A percentile compares a stretch with the other conserved stretches of the same genome.
Conservation (phyloP, 305 asterid genomes). For the Stenogyne calaminthoides region DNA sequence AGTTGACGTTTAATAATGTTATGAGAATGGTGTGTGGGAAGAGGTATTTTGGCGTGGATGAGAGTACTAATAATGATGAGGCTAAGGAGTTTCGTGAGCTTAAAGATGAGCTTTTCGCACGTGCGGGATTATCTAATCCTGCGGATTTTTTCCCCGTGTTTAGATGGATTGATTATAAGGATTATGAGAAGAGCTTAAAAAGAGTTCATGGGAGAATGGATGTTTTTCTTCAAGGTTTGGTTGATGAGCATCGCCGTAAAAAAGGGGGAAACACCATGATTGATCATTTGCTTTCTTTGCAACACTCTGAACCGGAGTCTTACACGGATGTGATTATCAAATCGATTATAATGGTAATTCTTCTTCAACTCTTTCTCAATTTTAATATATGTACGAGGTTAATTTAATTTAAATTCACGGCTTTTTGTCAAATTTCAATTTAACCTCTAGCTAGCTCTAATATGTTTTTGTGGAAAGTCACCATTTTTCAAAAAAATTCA, state of each 20-base stretch:
- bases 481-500: too few relatives aligned
- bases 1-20: slow-evolving; percentile 38
- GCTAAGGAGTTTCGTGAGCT: slow-evolving; percentile 29
- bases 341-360: slow-evolving; percentile 25
- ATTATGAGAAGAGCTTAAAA: slow-evolving; percentile 27
- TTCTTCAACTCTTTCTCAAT: not conserved
- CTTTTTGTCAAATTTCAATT: too few relatives aligned
- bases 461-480: too few relatives aligned
- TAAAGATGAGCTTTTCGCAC: slow-evolving; percentile 17
- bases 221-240: slow-evolving; percentile 35
- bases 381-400: too few relatives aligned
- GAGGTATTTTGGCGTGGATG: slow-evolving; percentile 40
- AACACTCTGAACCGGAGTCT: slow-evolving; percentile 35
- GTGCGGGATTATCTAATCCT: slow-evolving; percentile 33
- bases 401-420: too few relatives aligned
- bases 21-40: slow-evolving; percentile 57
- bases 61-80: slow-evolving; percentile 24
- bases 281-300: slow-evolving; percentile 39
- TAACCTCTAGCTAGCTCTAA: too few relatives aligned
- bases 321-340: slow-evolving; percentile 39
- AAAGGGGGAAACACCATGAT: slow-evolving; percentile 28
- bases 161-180: slow-evolving; percentile 40
- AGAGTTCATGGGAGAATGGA: slow-evolving; percentile 24
- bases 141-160: slow-evolving; percentile 42
- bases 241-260: slow-evolving; percentile 27